Evolutionary conservation across 108 stramenopile species (phyloP).

Genomic region (Nitzschia sp.): DNA sequence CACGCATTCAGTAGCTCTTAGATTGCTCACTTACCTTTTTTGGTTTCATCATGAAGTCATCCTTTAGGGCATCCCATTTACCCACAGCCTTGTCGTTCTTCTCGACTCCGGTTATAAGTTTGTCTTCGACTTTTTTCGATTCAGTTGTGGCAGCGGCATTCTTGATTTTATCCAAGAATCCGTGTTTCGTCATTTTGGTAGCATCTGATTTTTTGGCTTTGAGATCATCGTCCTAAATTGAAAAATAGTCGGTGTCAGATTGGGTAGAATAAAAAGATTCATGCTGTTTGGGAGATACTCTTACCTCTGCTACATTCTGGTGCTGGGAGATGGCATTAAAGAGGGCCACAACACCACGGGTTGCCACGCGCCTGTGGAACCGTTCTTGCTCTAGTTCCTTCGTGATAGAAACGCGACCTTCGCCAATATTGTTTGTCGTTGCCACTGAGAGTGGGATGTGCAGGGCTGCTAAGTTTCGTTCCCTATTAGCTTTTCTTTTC

Average conservation of each 20-base stretch:
- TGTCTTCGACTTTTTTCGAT: constrained; percentile 8
- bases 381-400: constrained; percentile 81
- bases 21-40: constrained; percentile 38
- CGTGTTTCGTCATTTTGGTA: constrained; percentile 67
- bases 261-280: neutral
- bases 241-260: neutral
- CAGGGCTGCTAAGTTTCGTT: constrained; percentile 67
- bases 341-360: constrained; percentile 86
- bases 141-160: constrained; percentile 34
- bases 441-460: constrained; percentile 75
- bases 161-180: constrained; percentile 84
- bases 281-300: neutral
- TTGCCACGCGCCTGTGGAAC: constrained; percentile 81
- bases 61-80: constrained; percentile 82
- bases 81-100: constrained; percentile 17
- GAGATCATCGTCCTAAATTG: neutral
- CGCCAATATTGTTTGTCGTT: constrained; percentile 38
- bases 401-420: constrained; percentile 34
- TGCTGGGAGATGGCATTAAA: constrained; percentile 90
- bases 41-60: constrained; percentile 78
- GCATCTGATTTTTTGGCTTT: constrained; percentile 34
- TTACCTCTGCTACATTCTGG: constrained; percentile 41
- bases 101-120: neutral
- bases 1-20: too few relatives aligned
- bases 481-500: constrained; percentile 63